Evolutionary conservation across 2,329 filamentous ascomycete genomes (phyloP), one percentile per base, ranked within the genome.

Genomic region (Cercospora zeina): DNA sequence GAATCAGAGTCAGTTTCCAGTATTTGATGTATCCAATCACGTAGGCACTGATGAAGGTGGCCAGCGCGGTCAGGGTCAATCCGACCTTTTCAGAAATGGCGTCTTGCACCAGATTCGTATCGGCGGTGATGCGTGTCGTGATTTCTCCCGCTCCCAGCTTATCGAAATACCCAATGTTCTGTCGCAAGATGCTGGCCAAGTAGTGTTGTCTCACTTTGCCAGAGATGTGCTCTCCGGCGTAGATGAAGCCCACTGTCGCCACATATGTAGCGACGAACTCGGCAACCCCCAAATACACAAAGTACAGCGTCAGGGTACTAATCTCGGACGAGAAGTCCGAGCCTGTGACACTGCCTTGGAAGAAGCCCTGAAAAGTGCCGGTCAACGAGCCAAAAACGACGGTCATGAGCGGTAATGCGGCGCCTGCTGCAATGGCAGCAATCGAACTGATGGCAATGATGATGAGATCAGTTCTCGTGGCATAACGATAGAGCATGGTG

Each of bases 81-180:
- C 86, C 87, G 49, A 96, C 84, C 79, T 96, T 96, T 76, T 96
- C 91, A 0, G 91, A 96, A 50, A 99, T 91, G 61, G 92, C 93
- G 68, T 96, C 93, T 75, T 97, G 93, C 59, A 97, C 88, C 58
- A 96, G 80, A 71, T 96, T 97, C 49, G 91, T 96, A 75, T 97
- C 93, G 10, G 93, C 89, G 0, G 93, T 97, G 69, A 97, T 96
- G 66, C 93, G 88, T 1, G 93, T 96, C 0, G 93, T 96, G 64
- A 97, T 90, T 77, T 97, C 95, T 62, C 93, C 93, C 34, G 92
- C 89, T 56, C 93, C 93, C 13, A 96, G 83, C 72, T 95, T 95
- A 76, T 97, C 95, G 77, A 96, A 96, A 76, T 91, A 96, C 50
- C 86, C 92, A 74, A 96, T 93, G 74, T 96, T 96, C 74, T 96